phyloP scores from a whole-genome alignment of 495 filamentous ascomycete species.

The Haplographium delicatum region DNA sequence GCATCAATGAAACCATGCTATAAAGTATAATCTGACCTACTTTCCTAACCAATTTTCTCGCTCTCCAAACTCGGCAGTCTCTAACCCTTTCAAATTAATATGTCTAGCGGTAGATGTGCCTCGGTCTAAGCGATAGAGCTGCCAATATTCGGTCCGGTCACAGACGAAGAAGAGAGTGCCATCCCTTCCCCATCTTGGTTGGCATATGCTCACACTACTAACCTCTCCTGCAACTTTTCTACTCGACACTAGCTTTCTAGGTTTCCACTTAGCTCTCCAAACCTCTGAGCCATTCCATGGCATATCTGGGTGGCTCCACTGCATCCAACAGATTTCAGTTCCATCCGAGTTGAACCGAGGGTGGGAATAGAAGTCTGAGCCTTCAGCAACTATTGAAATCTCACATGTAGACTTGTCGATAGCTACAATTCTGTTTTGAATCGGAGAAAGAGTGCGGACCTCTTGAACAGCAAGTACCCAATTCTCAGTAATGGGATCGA shows the following conservation, averaged over 20 bases:
- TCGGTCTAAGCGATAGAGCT: constrained; percentile 6
- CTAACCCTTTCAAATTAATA: constrained; percentile 7
- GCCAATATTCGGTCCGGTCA: constrained; percentile 16
- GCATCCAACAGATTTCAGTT: constrained; percentile 39
- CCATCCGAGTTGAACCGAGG: constrained; percentile 43
- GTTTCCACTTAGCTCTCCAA: constrained; percentile 30
- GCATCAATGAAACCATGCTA: too few relatives aligned
- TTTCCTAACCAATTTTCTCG: too few relatives aligned
- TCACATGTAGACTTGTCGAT: constrained; percentile 29
- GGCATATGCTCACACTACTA: constrained; percentile 4
- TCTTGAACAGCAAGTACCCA: constrained; percentile 44
- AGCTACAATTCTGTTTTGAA: constrained; percentile 32
- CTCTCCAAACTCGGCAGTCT: constrained; percentile 8
- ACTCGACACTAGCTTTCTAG: constrained; percentile 1
- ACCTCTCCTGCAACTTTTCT: constrained; percentile 14
- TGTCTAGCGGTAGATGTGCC: neutral
- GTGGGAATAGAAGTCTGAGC: constrained; percentile 45
- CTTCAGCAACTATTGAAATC: constrained; percentile 25
- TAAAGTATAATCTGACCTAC: too few relatives aligned
- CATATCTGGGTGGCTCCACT: constrained; percentile 48
- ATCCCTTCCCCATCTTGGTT: constrained; percentile 17
- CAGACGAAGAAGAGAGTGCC: constrained; percentile 9
- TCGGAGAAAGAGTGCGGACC: constrained; percentile 32
- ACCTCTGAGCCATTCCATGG: constrained; percentile 41
- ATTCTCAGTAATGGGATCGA: constrained; percentile 27